Evolutionary conservation across 2,329 filamentous ascomycete genomes (phyloP), one percentile per base, ranked within the genome.

Genomic region (Aureobasidium sp.): DNA sequence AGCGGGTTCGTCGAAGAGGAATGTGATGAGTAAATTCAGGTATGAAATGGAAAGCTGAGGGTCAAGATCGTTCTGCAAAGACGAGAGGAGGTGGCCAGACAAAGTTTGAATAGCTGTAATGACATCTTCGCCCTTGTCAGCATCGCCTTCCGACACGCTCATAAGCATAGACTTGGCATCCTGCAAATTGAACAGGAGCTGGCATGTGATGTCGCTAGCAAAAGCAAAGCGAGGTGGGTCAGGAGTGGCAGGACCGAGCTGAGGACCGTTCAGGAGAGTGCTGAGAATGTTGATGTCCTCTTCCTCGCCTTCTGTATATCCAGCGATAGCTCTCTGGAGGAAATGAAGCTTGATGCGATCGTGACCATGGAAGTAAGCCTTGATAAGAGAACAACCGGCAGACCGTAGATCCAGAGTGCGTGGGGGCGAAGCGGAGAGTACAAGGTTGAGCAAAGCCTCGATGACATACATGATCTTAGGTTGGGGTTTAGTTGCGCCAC

Each of bases 201-300:
- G 92, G 67, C 96, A 88, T 65, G 94, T 82, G 59, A 97, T 84
- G 30, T 92, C 86, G 47, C 90, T 86, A 5, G 94, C 92, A 73
- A 97, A 93, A 89, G 93, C 97, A 63, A 86, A 82, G 49, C 90
- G 85, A 72, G 96, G 96, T 0, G 92, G 90, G 70, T 99, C 94
- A 41, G 81, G 80, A 21, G 83, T 80, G n/a, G 82, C 77, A 47
- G 84, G 79, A 21, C 81, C 80, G 16, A 49, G 34, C 47, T 84
- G 80, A 2, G 84, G 79, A 3, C 88, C 84, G 32, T 85, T 83
- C 44, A 97, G 79, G 27, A 99, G 77, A 5, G 91, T 91, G 11
- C 88, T 91, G 63, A 99, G 76, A 13, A 96, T 89, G 72, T 99
- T 99, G 2, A 70, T 67, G 5, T 89, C 88, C 69, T 94, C 89